phyloP scores from a whole-genome alignment of 2,329 filamentous ascomycete species.

The Thielaviopsis musarum region DNA sequence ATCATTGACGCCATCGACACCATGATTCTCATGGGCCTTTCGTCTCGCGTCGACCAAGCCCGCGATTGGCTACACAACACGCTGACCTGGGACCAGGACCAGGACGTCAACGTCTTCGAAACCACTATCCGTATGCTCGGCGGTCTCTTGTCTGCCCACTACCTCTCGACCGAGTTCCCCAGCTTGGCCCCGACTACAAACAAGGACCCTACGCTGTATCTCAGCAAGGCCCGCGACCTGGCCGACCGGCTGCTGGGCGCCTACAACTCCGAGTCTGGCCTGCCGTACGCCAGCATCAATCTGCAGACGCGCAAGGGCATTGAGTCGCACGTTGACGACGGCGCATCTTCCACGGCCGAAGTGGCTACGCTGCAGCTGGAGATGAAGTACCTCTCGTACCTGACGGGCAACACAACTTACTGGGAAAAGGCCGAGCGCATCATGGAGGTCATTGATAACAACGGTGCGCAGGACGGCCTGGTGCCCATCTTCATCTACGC shows the following conservation, averaged over 20 bases:
- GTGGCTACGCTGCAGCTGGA: constrained; percentile 85
- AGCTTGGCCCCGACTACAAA: constrained; percentile 58
- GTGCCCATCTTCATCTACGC: constrained; percentile 85
- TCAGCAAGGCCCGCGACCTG: constrained; percentile 89
- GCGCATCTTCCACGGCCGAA: constrained; percentile 87
- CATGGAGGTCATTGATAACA: constrained; percentile 78
- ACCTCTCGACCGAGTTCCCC: constrained; percentile 72
- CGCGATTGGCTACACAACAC: constrained; percentile 74
- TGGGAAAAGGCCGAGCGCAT: constrained; percentile 87
- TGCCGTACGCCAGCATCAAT: constrained; percentile 85
- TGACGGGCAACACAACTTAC: constrained; percentile 82
- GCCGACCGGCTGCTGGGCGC: constrained; percentile 75
- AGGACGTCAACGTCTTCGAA: constrained; percentile 95
- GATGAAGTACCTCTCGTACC: constrained; percentile 89
- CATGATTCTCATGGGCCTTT: constrained; percentile 96
- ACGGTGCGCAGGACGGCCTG: constrained; percentile 62
- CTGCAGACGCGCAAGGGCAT: constrained; percentile 61
- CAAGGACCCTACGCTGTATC: constrained; percentile 68
- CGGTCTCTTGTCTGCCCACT: constrained; percentile 81
- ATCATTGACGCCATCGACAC: constrained; percentile 94
- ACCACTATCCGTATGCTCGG: constrained; percentile 97
- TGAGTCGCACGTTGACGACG: constrained; percentile 65
- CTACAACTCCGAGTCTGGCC: constrained; percentile 71
- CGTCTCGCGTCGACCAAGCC: constrained; percentile 65
- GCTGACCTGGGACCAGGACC: constrained; percentile 75